phyloP scores from a whole-genome alignment of 2,329 filamentous ascomycete species.

The Nannizziopsis barbatae region DNA sequence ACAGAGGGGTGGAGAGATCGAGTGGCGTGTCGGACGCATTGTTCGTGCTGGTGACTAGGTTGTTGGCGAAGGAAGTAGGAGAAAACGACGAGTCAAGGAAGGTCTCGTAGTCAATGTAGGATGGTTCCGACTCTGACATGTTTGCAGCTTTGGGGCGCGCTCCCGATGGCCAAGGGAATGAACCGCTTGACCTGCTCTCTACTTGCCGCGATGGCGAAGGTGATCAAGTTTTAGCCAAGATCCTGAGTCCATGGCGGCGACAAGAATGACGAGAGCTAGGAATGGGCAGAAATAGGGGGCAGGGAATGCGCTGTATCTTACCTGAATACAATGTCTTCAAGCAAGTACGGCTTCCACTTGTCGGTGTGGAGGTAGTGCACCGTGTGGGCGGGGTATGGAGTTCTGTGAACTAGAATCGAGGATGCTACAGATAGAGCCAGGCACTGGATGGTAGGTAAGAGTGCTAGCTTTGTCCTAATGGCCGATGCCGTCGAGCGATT shows the following conservation, averaged over 20 bases:
- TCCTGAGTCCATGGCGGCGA: background rate
- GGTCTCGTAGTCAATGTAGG: conserved; percentile 91
- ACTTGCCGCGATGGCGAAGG: conserved; percentile 9
- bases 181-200: conserved; percentile 9
- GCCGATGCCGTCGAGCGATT: too few relatives aligned
- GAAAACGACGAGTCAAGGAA: conserved; percentile 78
- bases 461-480: too few relatives aligned
- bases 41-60: conserved; percentile 78
- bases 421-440: too few relatives aligned
- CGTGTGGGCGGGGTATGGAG: too few relatives aligned
- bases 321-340: background rate
- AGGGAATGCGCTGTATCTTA: background rate
- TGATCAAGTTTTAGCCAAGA: conserved; percentile 12
- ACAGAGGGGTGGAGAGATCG: conserved; percentile 87
- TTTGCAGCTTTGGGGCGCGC: background rate
- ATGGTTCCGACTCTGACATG: conserved; percentile 42
- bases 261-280: background rate
- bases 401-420: too few relatives aligned
- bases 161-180: background rate
- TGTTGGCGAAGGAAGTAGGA: conserved; percentile 72
- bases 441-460: too few relatives aligned
- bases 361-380: too few relatives aligned
- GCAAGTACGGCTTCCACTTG: too few relatives aligned
- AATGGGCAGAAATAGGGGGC: background rate
- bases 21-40: conserved; percentile 80